A percentile compares a stretch with the other conserved stretches of the same genome.
Conservation (phyloP, 768 basidiomycete species). For the Cystobasidium onofrii region DNA sequence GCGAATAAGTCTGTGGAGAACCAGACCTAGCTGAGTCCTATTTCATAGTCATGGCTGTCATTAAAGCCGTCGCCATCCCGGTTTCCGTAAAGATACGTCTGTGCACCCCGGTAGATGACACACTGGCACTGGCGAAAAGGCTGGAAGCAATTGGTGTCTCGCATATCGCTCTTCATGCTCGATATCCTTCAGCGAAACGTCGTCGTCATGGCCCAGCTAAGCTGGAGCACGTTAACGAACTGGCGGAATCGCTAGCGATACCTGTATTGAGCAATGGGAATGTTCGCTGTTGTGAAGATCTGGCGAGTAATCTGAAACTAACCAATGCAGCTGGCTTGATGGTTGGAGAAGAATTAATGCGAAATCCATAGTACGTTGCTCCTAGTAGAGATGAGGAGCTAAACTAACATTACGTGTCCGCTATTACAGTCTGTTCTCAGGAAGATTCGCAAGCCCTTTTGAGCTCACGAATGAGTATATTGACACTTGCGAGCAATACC, state of each 20-base stretch:
- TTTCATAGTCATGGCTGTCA: conserved; percentile 57
- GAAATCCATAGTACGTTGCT: conserved; percentile 60
- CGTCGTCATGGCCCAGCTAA: conserved; percentile 66
- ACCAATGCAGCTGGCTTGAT: conserved; percentile 67
- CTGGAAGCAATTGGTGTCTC: conserved; percentile 62
- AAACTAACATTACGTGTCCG: too few relatives aligned
- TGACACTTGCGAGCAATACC: conserved; percentile 54
- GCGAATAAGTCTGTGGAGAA: conserved; percentile 21
- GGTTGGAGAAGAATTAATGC: conserved; percentile 69
- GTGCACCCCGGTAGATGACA: conserved; percentile 50
- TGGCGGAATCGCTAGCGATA: conserved; percentile 47
- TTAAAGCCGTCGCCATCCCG: conserved; percentile 58
- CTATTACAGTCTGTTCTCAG: conserved; percentile 54
- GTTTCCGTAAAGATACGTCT: conserved; percentile 56
- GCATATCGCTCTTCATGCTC: conserved; percentile 66
- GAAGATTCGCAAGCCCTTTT: conserved; percentile 56
- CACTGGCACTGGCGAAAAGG: conserved; percentile 54
- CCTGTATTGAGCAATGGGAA: conserved; percentile 70
- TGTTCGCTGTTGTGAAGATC: conserved; percentile 57
- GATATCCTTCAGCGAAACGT: conserved; percentile 62
- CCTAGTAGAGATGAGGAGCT: too few relatives aligned
- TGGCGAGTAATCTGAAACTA: conserved; percentile 52
- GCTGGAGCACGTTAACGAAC: conserved; percentile 54
- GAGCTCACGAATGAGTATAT: conserved; percentile 64
- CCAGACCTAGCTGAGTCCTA: not conserved